Evolutionary conservation across 2,329 filamentous ascomycete genomes (phyloP), one percentile per base, ranked within the genome.

Genomic region (Claviceps spartinae): DNA sequence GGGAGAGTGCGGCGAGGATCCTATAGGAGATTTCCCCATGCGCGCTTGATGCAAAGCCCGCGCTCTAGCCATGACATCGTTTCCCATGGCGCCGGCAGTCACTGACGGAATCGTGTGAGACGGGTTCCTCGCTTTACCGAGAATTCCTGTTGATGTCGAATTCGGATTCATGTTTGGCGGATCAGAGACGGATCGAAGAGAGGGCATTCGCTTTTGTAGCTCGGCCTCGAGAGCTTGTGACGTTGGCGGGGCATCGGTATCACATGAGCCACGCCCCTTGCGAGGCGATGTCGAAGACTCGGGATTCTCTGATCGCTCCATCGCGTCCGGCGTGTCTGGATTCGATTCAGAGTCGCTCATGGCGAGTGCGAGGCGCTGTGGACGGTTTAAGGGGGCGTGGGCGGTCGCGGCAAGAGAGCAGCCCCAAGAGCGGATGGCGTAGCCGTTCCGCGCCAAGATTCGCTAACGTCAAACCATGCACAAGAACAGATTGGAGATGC

Each of bases 71-170:
- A 71, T 73, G 52, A 72, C 69, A 52, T 63, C 67, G 56, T 67
- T 69, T 50, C 69, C 64, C 56, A 70, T 63, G 20, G 62, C 61
- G 47, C 61, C 43, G 20, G 45, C 59, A 41, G 60, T 61, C 51
- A 69, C 65, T 50, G 64, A 65, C 22, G 68, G 64, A 4, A 71
- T 62, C 11, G 69, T 62, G 14, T 69, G 68, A 20, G 69, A 63
- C 3, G 78, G 80, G 48, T 77, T 72, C 54, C 81, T 72, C 4
- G 78, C 80, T 57, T 70, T 79, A 66, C 83, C 88, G 61, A 95
- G 72, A 53, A 86, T 78, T 42, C 88, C 88, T 4, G 90, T 73
- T 42, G 87, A 83, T 30, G 85, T 93, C n/a, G 89, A 95, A n/a
- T 82, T 89, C 6, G 85, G 71, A 52, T 80, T 87, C 81, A 95